Evolutionary conservation across 371 early-diverging fungal species (phyloP).

Genomic region (Smittium mucronatum): DNA sequence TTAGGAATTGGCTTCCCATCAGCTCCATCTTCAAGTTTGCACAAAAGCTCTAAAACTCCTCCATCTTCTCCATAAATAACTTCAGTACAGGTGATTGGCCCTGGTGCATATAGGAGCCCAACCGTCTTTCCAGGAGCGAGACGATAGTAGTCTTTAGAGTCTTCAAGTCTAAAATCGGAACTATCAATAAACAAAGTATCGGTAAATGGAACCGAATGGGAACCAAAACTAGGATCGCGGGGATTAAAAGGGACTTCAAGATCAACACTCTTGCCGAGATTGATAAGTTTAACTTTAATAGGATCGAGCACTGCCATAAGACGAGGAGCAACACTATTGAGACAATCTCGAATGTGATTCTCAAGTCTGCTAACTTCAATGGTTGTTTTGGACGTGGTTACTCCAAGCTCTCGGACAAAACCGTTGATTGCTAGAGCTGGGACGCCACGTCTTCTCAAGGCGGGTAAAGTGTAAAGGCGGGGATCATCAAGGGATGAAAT

Average conservation of each 20-base stretch:
- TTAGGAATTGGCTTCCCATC: slow-evolving; percentile 42
- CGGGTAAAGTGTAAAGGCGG: slow-evolving; percentile 92
- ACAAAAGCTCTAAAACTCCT: slow-evolving; percentile 59
- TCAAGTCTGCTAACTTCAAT: slow-evolving; percentile 92
- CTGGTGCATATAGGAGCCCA: slow-evolving; percentile 74
- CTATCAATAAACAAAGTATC: slow-evolving; percentile 83
- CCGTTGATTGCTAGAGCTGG: slow-evolving; percentile 97
- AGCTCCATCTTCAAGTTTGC: slow-evolving; percentile 57
- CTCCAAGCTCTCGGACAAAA: slow-evolving; percentile 91
- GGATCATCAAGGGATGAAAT: slow-evolving; percentile 98
- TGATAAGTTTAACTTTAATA: slow-evolving; percentile 71
- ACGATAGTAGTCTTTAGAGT: slow-evolving; percentile 87
- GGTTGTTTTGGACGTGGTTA: slow-evolving; percentile 77
- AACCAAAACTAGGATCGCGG: slow-evolving; percentile 60
- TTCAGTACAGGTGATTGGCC: slow-evolving; percentile 70
- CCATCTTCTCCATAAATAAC: slow-evolving; percentile 64
- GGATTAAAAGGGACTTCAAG: slow-evolving; percentile 79
- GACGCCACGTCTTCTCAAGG: slow-evolving; percentile 95
- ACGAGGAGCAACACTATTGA: slow-evolving; percentile 85
- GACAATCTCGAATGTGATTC: slow-evolving; percentile 85
- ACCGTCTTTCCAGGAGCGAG: slow-evolving; percentile 88
- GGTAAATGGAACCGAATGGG: slow-evolving; percentile 76
- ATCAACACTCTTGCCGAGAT: slow-evolving; percentile 69
- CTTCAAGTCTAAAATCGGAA: slow-evolving; percentile 85
- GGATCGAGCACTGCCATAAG: slow-evolving; percentile 86